phyloP scores from a whole-genome alignment of 1,284 basidiomycete genomes.

The Apiotrichum mycotoxinovorans region DNA sequence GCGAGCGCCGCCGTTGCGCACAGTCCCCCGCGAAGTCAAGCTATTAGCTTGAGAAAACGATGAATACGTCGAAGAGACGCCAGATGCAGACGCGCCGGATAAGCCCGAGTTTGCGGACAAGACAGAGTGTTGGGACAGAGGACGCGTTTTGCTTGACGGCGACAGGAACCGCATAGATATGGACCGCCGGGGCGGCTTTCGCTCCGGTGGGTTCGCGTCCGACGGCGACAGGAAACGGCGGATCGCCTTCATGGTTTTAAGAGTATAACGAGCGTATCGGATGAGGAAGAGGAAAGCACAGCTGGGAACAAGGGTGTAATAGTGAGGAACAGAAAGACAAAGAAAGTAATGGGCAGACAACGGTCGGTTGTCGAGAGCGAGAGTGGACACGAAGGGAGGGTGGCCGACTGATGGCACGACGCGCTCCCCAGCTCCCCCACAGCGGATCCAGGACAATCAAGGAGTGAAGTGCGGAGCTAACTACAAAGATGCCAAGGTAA shows the following conservation, averaged over 20 bases:
- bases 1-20: neutral
- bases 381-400: too few relatives aligned
- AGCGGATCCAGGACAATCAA: too few relatives aligned
- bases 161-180: conserved; percentile 4
- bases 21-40: neutral
- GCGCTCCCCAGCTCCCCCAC: too few relatives aligned
- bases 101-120: neutral
- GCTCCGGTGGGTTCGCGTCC: neutral
- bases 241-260: conserved; percentile 4
- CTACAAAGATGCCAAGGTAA: too few relatives aligned
- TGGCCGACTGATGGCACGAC: too few relatives aligned
- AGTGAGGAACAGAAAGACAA: too few relatives aligned
- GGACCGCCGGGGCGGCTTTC: neutral
- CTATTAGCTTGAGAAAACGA: neutral
- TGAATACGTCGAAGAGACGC: neutral
- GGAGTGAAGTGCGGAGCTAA: too few relatives aligned
- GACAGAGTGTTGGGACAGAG: neutral
- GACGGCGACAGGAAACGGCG: conserved; percentile 4
- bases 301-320: too few relatives aligned
- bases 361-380: too few relatives aligned
- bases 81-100: neutral
- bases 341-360: too few relatives aligned
- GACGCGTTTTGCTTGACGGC: neutral
- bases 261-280: neutral
- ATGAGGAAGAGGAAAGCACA: too few relatives aligned